Evolutionary conservation across 805 yeast genomes (phyloP).

Genomic region (Lachancea nothofagi): DNA sequence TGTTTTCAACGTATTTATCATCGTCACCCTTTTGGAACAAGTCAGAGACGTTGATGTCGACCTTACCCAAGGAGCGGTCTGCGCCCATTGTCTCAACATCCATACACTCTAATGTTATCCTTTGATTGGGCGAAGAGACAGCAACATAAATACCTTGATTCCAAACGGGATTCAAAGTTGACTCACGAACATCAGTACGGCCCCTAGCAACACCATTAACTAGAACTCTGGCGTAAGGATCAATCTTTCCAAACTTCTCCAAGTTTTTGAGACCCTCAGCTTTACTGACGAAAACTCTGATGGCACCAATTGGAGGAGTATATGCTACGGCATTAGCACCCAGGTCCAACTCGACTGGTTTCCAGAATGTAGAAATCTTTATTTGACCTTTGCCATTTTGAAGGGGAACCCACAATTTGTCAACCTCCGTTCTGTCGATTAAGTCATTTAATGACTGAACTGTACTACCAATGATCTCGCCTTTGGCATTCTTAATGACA

Average conservation of each 20-base stretch:
- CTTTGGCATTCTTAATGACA: constrained; percentile 57
- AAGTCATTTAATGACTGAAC: constrained; percentile 56
- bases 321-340: constrained; percentile 73
- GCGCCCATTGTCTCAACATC: constrained; percentile 75
- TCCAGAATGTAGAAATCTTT: constrained; percentile 69
- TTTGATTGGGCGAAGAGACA: constrained; percentile 76
- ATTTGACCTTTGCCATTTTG: constrained; percentile 66
- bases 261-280: constrained; percentile 77
- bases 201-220: constrained; percentile 71
- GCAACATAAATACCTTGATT: constrained; percentile 79
- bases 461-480: constrained; percentile 53
- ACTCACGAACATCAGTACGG: constrained; percentile 64
- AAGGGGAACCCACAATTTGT: constrained; percentile 71
- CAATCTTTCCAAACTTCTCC: constrained; percentile 85
- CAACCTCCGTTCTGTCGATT: constrained; percentile 72
- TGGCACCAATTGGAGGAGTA: constrained; percentile 91
- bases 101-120: constrained; percentile 82
- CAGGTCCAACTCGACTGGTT: constrained; percentile 69
- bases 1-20: constrained; percentile 56
- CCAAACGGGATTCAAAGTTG: constrained; percentile 76
- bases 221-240: constrained; percentile 81
- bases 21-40: constrained; percentile 56
- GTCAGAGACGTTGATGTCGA: constrained; percentile 61
- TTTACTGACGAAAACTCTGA: constrained; percentile 62
- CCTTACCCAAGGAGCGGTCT: constrained; percentile 84